These are phyloP conservation scores for Dactylonectria estremocensis DNA, from an alignment of 2,329 filamentous ascomycete species.

Conservation along the genomic window DNA sequence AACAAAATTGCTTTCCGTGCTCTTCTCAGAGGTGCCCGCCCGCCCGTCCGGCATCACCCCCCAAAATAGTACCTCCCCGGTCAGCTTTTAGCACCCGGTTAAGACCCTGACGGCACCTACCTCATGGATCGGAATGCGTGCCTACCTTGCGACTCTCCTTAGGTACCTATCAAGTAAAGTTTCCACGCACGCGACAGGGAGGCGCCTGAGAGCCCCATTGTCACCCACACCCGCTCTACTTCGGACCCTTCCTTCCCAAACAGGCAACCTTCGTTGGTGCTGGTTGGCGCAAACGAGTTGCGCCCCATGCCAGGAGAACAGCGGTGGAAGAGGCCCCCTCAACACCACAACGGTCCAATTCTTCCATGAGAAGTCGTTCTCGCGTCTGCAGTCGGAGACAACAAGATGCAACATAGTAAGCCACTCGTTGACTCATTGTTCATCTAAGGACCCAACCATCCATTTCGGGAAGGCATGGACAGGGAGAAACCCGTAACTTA, in stretches of 20 bases:
- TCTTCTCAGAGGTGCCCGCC: constrained; percentile 25
- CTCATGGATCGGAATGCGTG: too few species aligned
- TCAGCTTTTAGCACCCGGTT: constrained; percentile 19
- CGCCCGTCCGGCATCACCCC: constrained; percentile 6
- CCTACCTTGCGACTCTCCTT: too few species aligned
- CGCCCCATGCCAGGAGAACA: neutral
- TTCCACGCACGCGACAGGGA: constrained; percentile 13
- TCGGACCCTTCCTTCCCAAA: constrained; percentile 16
- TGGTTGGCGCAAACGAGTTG: neutral
- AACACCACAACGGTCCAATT: neutral
- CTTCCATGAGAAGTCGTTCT: neutral
- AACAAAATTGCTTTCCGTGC: constrained; percentile 27
- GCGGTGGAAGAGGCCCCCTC: neutral
- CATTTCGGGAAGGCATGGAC: too few species aligned
- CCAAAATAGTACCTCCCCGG: constrained; percentile 22
- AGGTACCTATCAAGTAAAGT: neutral
- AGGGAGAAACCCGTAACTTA: too few species aligned
- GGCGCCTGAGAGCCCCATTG: constrained; percentile 4
- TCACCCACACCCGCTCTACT: neutral
- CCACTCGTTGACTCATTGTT: too few species aligned
- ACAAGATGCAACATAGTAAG: too few species aligned
- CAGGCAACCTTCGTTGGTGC: constrained; percentile 1
- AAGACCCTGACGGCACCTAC: neutral
- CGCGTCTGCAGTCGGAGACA: too few species aligned
- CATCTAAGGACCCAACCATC: too few species aligned